Evolutionary conservation across 805 yeast genomes (phyloP), one percentile per base, ranked within the genome.

Genomic region (Cyberlindnera americana): DNA sequence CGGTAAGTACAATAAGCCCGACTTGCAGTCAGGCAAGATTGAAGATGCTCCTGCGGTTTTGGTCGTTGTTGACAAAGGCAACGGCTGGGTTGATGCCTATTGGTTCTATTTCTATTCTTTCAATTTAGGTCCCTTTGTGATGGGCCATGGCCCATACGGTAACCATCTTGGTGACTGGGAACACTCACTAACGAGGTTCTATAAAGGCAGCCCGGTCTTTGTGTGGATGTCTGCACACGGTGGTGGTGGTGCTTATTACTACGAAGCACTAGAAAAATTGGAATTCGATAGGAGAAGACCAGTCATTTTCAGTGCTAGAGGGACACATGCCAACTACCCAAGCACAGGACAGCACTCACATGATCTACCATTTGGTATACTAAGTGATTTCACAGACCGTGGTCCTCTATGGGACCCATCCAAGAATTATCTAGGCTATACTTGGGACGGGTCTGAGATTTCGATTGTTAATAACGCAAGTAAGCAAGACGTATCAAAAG

Each of bases 111-210:
- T 91, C 57, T 91, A 93, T 59, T 83, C 95, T 2, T 91, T 91
- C 67, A 91, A 91, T 58, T 67, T 86, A 48, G 99, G 99, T 0
- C 97, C 99, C 0, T 91, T 81, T 64, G 97, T 91, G 9, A 89
- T 91, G 97, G 98, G 98, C 3, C 75, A 77, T 26, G 99, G 99
- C 0, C 99, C 99, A 0, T 93, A 83, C 67, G 99, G 99, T 0
- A 85, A 91, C 59, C 99, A 91, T 57, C 79, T 93, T 24, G 99
- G 98, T 6, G 99, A 91, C 65, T 91, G 99, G 99, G 99, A 91
- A 53, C 99, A 91, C 60, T 79, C 95, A 1, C 64, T 91, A 25
- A 91, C 89, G 12, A 69, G 99, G 19, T 91, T 87, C 57, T 77
- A 80, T 53, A 73, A 82, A 3, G 95, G 96, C 1, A 64, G 70